Base-by-base conservation (phyloP, 805 yeast genomes). In the Candida maris region DNA sequence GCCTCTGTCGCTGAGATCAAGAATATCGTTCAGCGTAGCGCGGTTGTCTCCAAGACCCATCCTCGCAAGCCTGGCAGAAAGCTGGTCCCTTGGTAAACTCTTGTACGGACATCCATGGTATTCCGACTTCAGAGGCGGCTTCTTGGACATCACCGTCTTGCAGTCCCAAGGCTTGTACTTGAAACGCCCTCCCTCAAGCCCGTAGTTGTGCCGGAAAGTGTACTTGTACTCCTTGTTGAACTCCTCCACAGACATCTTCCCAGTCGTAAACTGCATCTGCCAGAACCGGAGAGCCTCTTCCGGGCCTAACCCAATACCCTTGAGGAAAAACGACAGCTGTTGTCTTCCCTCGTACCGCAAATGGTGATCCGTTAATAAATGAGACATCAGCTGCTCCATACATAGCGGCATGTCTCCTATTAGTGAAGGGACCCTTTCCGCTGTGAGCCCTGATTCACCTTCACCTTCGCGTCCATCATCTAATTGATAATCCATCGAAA, bases 31-130 rank as follows among this genome's bases (percentile, higher is more conserved):
- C 32, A 77, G 72, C 15, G 63, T 54, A 17, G 62, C 54, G 10
- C 63, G 56, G 27, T 76, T 71, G 40, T 83, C 85, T 7, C 59
- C 67, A 32, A 86, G 63, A 1, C 89, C 91, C 77, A 85, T 73
- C 15, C 67, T 72, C 27, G 65, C 62, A 45, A 93, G 66, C 42
- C 76, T 75, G 3, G 51, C 46, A 5, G 73, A 67, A 32, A 93
- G 66, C 35, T 74, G 71, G 30, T 85, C 94, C n/a, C 74, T 56
- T 9, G 74, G 68, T 51, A 84, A 65, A 51, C 84, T 91, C 37
- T 95, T 68, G 61, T 85, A 93, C 4, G 97, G 97, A 61, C 97
- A 91, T 2, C 98, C 98, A 56, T 91, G 96, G 41, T 65, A 73
- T 48, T 89, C 95, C 32, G 72, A 68, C 30, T 69, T 64, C 8